Evolutionary conservation across 2,329 filamentous ascomycete species (phyloP), one percentile per base, ranked within the genome.

Genomic region (Trichoderma sp.): DNA sequence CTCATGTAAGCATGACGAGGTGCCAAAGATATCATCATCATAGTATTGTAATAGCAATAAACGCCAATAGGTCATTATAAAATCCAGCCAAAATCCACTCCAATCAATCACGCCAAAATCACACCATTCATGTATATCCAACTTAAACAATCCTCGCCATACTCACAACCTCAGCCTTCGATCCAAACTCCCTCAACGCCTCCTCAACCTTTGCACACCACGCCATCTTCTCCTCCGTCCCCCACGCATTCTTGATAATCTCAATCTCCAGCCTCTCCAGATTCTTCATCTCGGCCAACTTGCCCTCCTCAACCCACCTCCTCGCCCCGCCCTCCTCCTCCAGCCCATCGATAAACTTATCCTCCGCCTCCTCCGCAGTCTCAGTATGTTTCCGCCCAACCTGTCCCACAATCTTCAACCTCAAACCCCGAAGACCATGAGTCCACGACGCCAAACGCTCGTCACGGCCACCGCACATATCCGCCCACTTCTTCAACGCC

Each of bases 221-320:
- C 27, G 71, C 71, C 13, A 80, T 14, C 74, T 80, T 82, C 40
- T 75, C 72, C 16, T 52, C 68, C 5, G 74, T 72, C 6, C 74
- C 73, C 79, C 81, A 78, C 14, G 74, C 73, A 27, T 74, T 67
- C 43, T 77, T 74, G 21, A 72, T 74, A 7, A 84, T 73, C 73
- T 84, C 82, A 65, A 84, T 76, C 74, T 84, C 83, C 5, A 84
- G 68, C 61, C 72, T 75, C 70, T 78, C 73, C 60, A 84, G 73
- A 16, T 61, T 71, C 5, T 31, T 43, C 71, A 84, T 71, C 53
- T 70, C 70, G 19, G 71, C 67, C 56, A 84, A 72, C 1, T 81
- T 80, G 5, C 70, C 73, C 43, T 76, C 77, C 5, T 62, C 72
- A 35, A 73, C 72, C 71, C 74, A 73, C 53, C 52, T 49, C 56